Evolutionary conservation across 169 alveolate species (phyloP).

Genomic region (Babesia bovis): DNA sequence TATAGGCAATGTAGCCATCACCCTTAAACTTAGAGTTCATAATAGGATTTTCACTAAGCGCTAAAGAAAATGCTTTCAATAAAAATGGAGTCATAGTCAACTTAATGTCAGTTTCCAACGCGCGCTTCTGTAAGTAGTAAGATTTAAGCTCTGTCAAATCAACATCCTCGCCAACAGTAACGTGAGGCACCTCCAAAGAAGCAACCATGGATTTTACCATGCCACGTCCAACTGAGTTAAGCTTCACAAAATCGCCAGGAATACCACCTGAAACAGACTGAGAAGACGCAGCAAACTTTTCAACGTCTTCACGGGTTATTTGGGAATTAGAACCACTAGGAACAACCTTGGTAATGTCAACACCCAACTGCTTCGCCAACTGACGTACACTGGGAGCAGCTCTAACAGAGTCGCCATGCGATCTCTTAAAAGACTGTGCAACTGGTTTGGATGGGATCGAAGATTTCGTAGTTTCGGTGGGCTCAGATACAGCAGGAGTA

Average conservation of each 20-base stretch:
- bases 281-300: constrained; percentile 6
- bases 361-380: constrained; percentile 70
- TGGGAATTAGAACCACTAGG: constrained; percentile 71
- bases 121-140: constrained; percentile 22
- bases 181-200: constrained; percentile 78
- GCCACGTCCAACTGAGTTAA: constrained; percentile 62
- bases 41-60: constrained; percentile 84
- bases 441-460: neutral
- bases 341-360: constrained; percentile 52
- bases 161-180: constrained; percentile 75
- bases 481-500: neutral
- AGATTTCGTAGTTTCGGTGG: neutral
- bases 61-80: constrained; percentile 87
- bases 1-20: constrained; percentile 64
- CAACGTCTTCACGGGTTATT: constrained; percentile 65
- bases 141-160: constrained; percentile 66
- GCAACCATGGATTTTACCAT: constrained; percentile 85
- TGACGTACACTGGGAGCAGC: constrained; percentile 73
- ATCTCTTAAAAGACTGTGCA: constrained; percentile 4
- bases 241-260: constrained; percentile 27
- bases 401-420: neutral
- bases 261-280: neutral
- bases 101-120: constrained; percentile 63
- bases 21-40: constrained; percentile 84
- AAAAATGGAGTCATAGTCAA: constrained; percentile 88